Evolutionary conservation across 106 monocot genomes (phyloP), one percentile per base, ranked within the genome.

Genomic region (Chionographis japonica): DNA sequence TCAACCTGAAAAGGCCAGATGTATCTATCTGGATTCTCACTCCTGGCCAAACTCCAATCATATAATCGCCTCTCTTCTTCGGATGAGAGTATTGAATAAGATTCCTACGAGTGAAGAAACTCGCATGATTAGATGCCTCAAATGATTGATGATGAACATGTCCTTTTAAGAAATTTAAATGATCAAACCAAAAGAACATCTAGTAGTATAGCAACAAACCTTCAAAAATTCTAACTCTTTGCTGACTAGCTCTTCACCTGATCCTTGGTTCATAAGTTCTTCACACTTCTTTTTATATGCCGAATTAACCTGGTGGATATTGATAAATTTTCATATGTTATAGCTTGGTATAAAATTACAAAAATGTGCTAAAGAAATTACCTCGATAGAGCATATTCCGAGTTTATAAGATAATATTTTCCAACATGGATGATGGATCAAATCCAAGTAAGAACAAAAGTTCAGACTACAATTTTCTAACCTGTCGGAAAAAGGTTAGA

Each of bases 51-150:
- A 71, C 94, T 94, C 94, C 90, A 94, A 54, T 94, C 90, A 66
- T 94, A 94, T 64, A 94, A 65, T 67, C 94, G 85, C 71, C 94
- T 80, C 74, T 94, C 88, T 12, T 90, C 90, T 64, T 94, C 88
- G 52, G 82, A 90, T 62, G 90, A 94, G 12, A 94, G 83, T 57
- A 94, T 79, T 2, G 46, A 73, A 72, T 83, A 83, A n/a, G 94
- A 88, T 77, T 94, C 94, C 94, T 94, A 41, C 15, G 9, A 66
- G 27, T 17, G 50, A 54, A 41, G 2, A 52, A 5, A 2, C 46
- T 10, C 0, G 5, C 5, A 16, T 54, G 20, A 62, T 62, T 14
- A 68, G 49, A 39, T 58, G 50, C n/a, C 35, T 54, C 10, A 40
- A 37, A 20, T 13, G 0, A 17, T 18, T 59, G 35, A 60, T 14